phyloP scores from a whole-genome alignment of 2,329 filamentous ascomycete species.

The Phaeosphaeria sp. region DNA sequence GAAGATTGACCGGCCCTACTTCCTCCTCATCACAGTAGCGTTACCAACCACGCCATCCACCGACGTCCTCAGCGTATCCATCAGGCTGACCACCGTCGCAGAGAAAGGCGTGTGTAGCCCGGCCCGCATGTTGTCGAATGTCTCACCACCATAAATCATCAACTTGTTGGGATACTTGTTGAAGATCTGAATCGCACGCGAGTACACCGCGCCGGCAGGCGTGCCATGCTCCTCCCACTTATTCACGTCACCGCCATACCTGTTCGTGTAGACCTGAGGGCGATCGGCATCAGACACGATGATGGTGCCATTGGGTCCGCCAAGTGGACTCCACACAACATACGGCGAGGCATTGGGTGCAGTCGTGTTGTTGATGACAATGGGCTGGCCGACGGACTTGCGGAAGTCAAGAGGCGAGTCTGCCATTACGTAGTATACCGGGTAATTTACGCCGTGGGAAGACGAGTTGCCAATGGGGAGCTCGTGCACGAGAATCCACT shows the following conservation, averaged over 20 bases:
- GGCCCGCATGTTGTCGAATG: conserved; percentile 15
- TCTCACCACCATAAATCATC: conserved; percentile 26
- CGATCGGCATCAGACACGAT: conserved; percentile 25
- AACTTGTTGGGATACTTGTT: conserved; percentile 19
- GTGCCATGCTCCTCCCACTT: conserved; percentile 28
- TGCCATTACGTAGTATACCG: conserved; percentile 30
- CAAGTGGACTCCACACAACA: conserved; percentile 29
- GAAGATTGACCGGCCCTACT: neutral
- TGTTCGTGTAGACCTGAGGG: conserved; percentile 26
- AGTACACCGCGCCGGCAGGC: conserved; percentile 26
- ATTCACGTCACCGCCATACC: conserved; percentile 16
- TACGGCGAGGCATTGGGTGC: conserved; percentile 26
- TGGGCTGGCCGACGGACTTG: conserved; percentile 15
- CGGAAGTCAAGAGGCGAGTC: conserved; percentile 25
- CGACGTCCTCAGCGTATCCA: conserved; percentile 9
- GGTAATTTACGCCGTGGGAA: conserved; percentile 24
- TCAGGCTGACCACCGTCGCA: conserved; percentile 19
- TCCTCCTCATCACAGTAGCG: neutral
- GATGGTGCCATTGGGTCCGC: conserved; percentile 29
- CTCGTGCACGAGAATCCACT: conserved; percentile 34
- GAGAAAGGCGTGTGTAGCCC: conserved; percentile 17
- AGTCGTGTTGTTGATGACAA: conserved; percentile 23
- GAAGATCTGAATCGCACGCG: conserved; percentile 24
- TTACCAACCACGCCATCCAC: conserved; percentile 1
- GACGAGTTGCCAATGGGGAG: conserved; percentile 20